Evolutionary conservation across 352 stramenopile species (phyloP), one percentile per base, ranked within the genome.

Genomic region (Nothophytophthora sp.): DNA sequence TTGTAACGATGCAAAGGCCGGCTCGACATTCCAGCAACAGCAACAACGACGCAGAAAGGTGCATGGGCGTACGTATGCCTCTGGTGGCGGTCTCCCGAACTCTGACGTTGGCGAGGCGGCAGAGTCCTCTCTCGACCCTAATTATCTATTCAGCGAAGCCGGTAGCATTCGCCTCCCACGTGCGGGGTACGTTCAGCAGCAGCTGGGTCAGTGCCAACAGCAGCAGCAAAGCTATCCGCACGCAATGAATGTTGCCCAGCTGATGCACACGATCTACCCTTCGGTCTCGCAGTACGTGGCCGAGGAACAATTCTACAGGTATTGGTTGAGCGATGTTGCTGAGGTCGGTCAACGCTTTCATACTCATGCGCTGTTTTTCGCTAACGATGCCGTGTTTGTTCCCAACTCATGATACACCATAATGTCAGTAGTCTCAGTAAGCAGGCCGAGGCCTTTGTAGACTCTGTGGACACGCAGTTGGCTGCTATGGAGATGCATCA

Each of bases 391-490:
- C 36, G 23, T 19, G 25, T 42, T 49, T 22, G 13, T 51, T 42
- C 2, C 3, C 23, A 44, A 28, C 6, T 29, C 12, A 15, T n/a
- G 29, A 16, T 32, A 15, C 5, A 12, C 4, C 12, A 10, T 13
- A 25, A 33, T 12, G 41, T 19, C 37, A 85, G 70, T 20, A 68
- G 60, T 36, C 50, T 92, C 5, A 85, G 78, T 43, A 47, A 46
- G 34, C 61, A 90, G 40, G 54, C 75, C 5, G 73, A 89, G 61
- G 52, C 42, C 12, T 87, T 87, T 44, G 59, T 92, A 18, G 50
- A 78, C 13, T 50, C 40, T 7, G 50, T 92, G 4, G 79, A 91
- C 46, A 40, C 52, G 1, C 61, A 73, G 38, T 42, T 90, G 22
- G 52, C 50, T 16, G 59, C 48, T 12, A 51, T 82, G 15, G 57